Conservation (phyloP, 2,329 filamentous ascomycete genomes). For the Fusarium sambucinum region DNA sequence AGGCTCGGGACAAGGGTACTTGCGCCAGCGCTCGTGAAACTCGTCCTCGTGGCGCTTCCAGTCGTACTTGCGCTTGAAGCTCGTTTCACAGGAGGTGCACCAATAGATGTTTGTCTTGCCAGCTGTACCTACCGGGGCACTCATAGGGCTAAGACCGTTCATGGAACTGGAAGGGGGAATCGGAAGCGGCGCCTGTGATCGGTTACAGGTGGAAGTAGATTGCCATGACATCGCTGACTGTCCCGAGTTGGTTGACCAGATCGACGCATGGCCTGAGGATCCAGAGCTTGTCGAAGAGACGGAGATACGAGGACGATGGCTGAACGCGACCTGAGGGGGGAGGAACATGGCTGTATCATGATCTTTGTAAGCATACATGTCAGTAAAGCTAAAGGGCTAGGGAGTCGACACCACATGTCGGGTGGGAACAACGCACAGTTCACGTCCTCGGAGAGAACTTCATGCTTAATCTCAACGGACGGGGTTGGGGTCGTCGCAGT, state of each 20-base stretch:
- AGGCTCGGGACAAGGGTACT: constrained; percentile 73
- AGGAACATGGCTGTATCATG: constrained; percentile 51
- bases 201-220: constrained; percentile 48
- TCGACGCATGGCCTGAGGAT: constrained; percentile 62
- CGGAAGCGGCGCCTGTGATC: constrained; percentile 55
- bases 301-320: constrained; percentile 60
- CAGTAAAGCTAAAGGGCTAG: constrained; percentile 4
- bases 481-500: constrained; percentile 44
- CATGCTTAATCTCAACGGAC: constrained; percentile 49
- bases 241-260: constrained; percentile 59
- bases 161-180: constrained; percentile 52
- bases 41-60: constrained; percentile 78
- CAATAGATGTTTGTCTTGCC: constrained; percentile 64
- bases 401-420: background rate
- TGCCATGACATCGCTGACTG: constrained; percentile 58
- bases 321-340: constrained; percentile 54
- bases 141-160: constrained; percentile 50
- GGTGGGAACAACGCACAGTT: constrained; percentile 41
- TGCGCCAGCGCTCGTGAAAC: constrained; percentile 76
- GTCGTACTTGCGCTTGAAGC: constrained; percentile 75
- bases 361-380: constrained; percentile 33
- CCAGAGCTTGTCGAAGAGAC: constrained; percentile 64
- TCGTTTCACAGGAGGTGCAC: constrained; percentile 71
- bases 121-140: constrained; percentile 43
- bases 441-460: constrained; percentile 48